These are phyloP conservation scores for Vigna nakashimae DNA, from an alignment of 306 rosid species.

Conservation along the genomic window DNA sequence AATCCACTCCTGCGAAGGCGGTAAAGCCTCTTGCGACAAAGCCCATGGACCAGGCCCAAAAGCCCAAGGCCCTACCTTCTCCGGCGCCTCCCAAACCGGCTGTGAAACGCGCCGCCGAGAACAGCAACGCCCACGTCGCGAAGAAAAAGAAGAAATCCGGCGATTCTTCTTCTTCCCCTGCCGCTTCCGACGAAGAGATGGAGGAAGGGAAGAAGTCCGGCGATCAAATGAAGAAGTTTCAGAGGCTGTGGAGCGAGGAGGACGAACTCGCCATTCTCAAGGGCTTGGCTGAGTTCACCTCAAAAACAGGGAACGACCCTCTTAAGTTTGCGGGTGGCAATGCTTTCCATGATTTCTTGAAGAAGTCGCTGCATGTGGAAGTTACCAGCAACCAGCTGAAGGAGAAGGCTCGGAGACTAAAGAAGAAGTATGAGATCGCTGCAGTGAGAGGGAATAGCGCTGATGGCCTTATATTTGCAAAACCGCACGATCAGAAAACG, in stretches of 20 bases:
- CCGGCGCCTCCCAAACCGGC: conserved; percentile 44
- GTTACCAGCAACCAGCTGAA: conserved; percentile 48
- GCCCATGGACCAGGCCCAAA: conserved; percentile 61
- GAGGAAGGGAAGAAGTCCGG: conserved; percentile 39
- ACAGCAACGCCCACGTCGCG: neutral
- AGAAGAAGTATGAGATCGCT: conserved; percentile 56
- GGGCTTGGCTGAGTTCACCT: conserved; percentile 52
- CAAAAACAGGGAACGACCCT: conserved; percentile 52
- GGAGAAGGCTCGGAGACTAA: conserved; percentile 65
- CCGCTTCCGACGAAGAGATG: neutral
- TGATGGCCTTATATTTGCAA: conserved; percentile 34
- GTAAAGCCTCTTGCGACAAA: conserved; percentile 59
- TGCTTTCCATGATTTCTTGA: conserved; percentile 58
- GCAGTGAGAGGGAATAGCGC: conserved; percentile 48
- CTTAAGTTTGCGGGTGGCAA: neutral
- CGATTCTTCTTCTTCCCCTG: neutral
- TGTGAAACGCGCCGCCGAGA: conserved; percentile 46
- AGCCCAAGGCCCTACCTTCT: conserved; percentile 27
- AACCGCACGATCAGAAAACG: conserved; percentile 49
- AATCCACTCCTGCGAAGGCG: conserved; percentile 44
- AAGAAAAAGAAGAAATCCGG: conserved; percentile 47
- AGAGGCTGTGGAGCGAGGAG: conserved; percentile 67
- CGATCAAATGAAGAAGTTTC: conserved; percentile 12
- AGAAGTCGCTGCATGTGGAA: conserved; percentile 55
- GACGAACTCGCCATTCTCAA: conserved; percentile 60